phyloP scores from a whole-genome alignment of 2,329 filamentous ascomycete genomes.

The Fusarium caatingaense region DNA sequence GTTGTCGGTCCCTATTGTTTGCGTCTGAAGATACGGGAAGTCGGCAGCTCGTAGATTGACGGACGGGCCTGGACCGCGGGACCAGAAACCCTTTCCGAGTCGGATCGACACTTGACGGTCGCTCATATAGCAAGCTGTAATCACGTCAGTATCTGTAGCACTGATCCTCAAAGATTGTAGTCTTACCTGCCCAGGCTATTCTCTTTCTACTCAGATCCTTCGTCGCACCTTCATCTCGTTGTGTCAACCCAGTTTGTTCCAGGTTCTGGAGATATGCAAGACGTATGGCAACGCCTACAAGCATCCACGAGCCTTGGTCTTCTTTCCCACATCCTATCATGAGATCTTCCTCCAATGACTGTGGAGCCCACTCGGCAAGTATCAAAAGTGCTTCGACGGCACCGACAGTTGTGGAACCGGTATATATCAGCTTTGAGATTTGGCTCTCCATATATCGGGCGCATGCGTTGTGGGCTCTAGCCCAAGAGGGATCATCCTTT shows the following conservation, averaged over 20 bases:
- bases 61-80: constrained; percentile 74
- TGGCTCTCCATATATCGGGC: constrained; percentile 77
- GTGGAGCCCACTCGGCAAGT: constrained; percentile 79
- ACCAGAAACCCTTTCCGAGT: constrained; percentile 80
- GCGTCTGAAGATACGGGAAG: constrained; percentile 73
- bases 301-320: constrained; percentile 81
- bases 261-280: constrained; percentile 77
- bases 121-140: constrained; percentile 69
- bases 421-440: constrained; percentile 74
- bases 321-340: constrained; percentile 78
- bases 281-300: constrained; percentile 76
- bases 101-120: constrained; percentile 77
- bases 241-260: constrained; percentile 74
- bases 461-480: constrained; percentile 72
- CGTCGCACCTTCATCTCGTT: constrained; percentile 68
- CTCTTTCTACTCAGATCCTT: constrained; percentile 71
- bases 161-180: fast-evolving
- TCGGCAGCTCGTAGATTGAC: constrained; percentile 73
- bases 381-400: constrained; percentile 77
- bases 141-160: neutral
- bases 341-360: constrained; percentile 70
- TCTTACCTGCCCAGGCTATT: constrained; percentile 72
- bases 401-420: constrained; percentile 74
- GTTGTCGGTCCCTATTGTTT: constrained; percentile 70
- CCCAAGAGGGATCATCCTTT: constrained; percentile 74